Evolutionary conservation across 1,284 basidiomycete species (phyloP), one percentile per base, ranked within the genome.

Genomic region (Sanguinoderma infundibulare): DNA sequence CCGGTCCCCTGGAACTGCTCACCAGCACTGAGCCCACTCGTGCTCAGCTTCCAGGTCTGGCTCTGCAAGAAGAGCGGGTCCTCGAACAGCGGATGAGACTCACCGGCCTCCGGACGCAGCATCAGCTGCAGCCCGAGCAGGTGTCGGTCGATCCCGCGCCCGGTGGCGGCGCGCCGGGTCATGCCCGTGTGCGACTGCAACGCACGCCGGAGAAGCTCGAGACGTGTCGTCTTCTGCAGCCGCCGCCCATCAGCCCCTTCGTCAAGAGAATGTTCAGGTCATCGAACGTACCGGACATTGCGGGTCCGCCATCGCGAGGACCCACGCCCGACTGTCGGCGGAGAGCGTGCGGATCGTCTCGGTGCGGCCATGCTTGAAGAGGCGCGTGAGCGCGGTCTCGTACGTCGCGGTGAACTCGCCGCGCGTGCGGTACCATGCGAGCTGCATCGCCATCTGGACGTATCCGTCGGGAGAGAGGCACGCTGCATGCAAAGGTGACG

Each of bases 361-460:
- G 0, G 97, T 98, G 14, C 97, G 87, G 8, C 95, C 97, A 70
- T 92, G 90, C 66, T 91, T 82, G 80, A 97, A 98, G 69, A 92
- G 82, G n/a, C 96, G 85, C 1, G 97, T 98, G 30, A 96, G 85
- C 0, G 92, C 94, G 0, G 96, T 98, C 79, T 99, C 96, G 75
- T 99, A 98, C 5, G 95, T 97, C 3, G 96, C 94, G 1, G 92
- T 92, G 70, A 94, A 91, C 65, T 82, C 79, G 14, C 88, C 89
- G 61, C 90, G 91, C 39, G 89, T 87, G 68, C 85, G 86, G 77
- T 91, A 94, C 87, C 92, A 98, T 6, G 96, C 96, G 10, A 98
- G 85, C 75, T 98, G 97, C 26, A 98, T 82, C 1, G 89, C 95
- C 86, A 97, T 92, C 77, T 98, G 97, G 57, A 98, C 84, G 75